Base-by-base conservation (phyloP, 805 yeast species). In the Candida anglica region DNA sequence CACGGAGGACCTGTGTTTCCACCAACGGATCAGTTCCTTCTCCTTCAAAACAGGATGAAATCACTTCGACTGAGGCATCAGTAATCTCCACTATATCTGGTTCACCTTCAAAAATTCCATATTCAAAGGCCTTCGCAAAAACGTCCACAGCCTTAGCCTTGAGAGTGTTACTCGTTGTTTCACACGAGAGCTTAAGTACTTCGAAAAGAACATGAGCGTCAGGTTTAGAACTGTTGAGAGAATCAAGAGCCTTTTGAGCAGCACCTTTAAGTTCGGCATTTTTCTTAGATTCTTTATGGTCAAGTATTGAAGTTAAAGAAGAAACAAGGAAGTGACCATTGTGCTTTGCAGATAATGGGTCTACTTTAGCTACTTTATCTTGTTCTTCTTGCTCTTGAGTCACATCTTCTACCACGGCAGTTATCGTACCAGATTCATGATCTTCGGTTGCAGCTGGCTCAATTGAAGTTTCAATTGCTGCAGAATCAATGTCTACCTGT, bases 1-100 rank as follows among this genome's bases (percentile, higher is more conserved):
- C 97, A 50, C 95, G 79, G 20, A 91, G 83, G 9, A 93, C 91
- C 61, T 94, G 98, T 37, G 93, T 63, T 63, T 94, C 98, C 21
- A 94, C 77, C 37, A 74, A 79, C 16, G 85, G 85, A 53, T 89
- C 95, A 0, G 98, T 87, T 2, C 88, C 87, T 57, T 93, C 98
- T 16, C 95, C 95, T 41, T 82, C 86, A 56, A 86, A 91, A 44
- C 95, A 84, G 17, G 81, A 78, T 16, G 93, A 77, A 15, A 89
- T 85, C 11, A 88, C 84, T 43, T 82, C 83, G 27, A 91, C 84
- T 0, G 95, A 87, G 16, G 84, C 83, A 53, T 86, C 93, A 19
- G 93, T 79, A 40, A 86, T 52, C 15, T 72, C 71, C 14, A 77
- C 69, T 30, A 73, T 73, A 14, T 77, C 80, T 15, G 66, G 55